Base-by-base conservation (phyloP, 257 asterid genomes). In the Nicotiana knightiana region DNA sequence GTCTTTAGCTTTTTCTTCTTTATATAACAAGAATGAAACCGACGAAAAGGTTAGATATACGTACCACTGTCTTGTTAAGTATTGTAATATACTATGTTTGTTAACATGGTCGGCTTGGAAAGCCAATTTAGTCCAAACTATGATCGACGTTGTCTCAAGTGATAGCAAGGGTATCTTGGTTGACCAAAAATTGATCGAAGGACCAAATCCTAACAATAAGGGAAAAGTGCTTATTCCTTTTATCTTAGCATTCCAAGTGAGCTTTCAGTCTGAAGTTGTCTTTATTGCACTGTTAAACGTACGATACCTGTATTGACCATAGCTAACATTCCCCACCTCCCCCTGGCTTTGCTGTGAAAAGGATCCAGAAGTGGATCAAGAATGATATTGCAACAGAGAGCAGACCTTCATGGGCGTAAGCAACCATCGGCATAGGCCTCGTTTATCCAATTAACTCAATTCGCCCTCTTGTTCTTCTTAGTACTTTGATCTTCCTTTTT, bases 141-240 rank as follows among this genome's bases (percentile, higher is more conserved):
- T 94, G 76, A 88, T 97, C 0, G 95, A 90, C 2, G 89, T 90
- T 28, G 88, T 91, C 87, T 73, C 81, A 65, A 89, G 88, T 81
- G 97, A 91, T 66, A 91, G 91, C 83, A 24, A 66, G 43, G 81
- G 97, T 78, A 89, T 96, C 85, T 86, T 93, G 65, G 89, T 96
- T n/a, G 98, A 96, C 90, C 81, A 85, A 85, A 91, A 89, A 89
- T 87, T 96, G 91, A 92, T 96, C 26, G 98, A 93, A 57, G 99
- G 99, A 71, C 97, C 96, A 32, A 92, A 96, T 65, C 92, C 99
- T 3, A 92, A 93, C 80, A 89, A 88, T 51, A 90, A 89, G 82
- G 95, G 98, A 39, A 94, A 94, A 84, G 0, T 87, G 16, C 81
- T 87, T 39, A 96, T 96, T 83, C 99, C 98, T 80, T 76, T 94